Conservation (phyloP, 2,329 filamentous ascomycete genomes). For the Fusarium heterosporum region DNA sequence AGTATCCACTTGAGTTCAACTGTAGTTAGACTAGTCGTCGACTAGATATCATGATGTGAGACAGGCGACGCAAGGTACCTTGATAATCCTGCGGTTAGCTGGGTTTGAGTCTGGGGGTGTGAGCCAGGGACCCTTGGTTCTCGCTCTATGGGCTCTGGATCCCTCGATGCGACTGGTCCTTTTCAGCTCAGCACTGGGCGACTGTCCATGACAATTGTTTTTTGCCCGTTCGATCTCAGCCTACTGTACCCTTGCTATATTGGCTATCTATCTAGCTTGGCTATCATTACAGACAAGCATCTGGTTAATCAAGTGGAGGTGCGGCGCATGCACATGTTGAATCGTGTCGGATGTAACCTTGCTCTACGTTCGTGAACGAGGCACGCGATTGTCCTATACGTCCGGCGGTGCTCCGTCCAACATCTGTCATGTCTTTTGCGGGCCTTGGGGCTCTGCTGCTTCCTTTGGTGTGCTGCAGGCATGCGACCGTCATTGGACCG, state of each 20-base stretch:
- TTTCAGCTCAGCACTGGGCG: slow-evolving; percentile 17
- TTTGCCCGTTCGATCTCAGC: background rate
- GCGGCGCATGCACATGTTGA: slow-evolving; percentile 1
- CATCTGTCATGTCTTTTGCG: slow-evolving; percentile 32
- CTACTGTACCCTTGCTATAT: background rate
- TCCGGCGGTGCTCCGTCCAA: slow-evolving; percentile 15
- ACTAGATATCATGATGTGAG: slow-evolving; percentile 37
- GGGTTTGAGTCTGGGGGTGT: slow-evolving; percentile 33
- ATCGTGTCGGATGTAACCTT: slow-evolving; percentile 4
- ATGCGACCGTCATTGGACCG: slow-evolving; percentile 34
- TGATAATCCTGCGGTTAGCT: slow-evolving; percentile 32
- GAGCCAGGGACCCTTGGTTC: slow-evolving; percentile 2
- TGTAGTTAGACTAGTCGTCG: background rate
- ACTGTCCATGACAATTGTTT: background rate
- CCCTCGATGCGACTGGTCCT: slow-evolving; percentile 15
- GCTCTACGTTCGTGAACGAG: slow-evolving; percentile 5
- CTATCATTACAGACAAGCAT: slow-evolving; percentile 14
- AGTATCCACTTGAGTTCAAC: slow-evolving; percentile 25
- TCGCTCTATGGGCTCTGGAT: background rate
- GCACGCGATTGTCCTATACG: background rate
- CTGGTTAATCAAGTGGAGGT: slow-evolving; percentile 20
- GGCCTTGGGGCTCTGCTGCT: slow-evolving; percentile 34
- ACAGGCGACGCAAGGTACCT: slow-evolving; percentile 36
- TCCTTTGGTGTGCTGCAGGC: slow-evolving; percentile 12
- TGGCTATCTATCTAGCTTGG: background rate